Percentiles rank a stretch among this genome's conserved stretches.
phyloP scores from a whole-genome alignment of 768 basidiomycete species.

The Leccinum truebloodii region DNA sequence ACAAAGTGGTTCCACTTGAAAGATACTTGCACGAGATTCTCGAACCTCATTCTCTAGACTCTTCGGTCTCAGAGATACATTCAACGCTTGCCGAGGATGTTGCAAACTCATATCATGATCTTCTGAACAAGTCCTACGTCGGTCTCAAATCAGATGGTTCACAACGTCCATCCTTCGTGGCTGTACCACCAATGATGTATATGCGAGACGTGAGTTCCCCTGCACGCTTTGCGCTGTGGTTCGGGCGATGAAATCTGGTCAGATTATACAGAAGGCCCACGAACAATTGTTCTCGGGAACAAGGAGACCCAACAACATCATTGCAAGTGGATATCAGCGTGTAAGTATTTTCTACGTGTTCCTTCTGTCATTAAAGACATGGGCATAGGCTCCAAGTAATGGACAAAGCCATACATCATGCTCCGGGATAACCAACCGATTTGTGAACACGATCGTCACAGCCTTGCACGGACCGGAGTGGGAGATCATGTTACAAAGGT shows the following conservation, averaged over 20 bases:
- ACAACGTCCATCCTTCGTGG: constrained; percentile 13
- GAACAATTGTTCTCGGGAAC: constrained; percentile 47
- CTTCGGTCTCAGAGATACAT: no score
- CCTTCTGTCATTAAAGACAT: neutral
- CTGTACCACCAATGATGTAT: no score
- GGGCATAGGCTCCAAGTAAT: constrained; percentile 25
- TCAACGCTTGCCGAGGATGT: no score
- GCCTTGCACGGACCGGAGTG: constrained; percentile 68
- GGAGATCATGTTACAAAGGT: constrained; percentile 66
- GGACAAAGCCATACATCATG: constrained; percentile 42
- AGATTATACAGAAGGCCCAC: constrained; percentile 68
- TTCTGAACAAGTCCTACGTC: no score
- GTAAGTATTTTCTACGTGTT: constrained; percentile 36
- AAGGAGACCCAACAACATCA: constrained; percentile 53
- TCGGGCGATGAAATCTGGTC: neutral
- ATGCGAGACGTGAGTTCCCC: no score
- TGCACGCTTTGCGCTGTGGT: no score
- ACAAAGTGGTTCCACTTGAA: no score
- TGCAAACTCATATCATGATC: no score
- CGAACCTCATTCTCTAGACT: no score
- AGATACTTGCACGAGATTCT: no score
- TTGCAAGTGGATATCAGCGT: constrained; percentile 65
- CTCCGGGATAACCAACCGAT: constrained; percentile 54
- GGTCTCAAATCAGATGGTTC: neutral
- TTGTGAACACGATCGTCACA: constrained; percentile 75